Percentiles rank a stretch among this genome's conserved stretches.
Evolutionary conservation across 1,284 basidiomycete species (phyloP).

Genomic region (Sanghuangporus sanghuang): DNA sequence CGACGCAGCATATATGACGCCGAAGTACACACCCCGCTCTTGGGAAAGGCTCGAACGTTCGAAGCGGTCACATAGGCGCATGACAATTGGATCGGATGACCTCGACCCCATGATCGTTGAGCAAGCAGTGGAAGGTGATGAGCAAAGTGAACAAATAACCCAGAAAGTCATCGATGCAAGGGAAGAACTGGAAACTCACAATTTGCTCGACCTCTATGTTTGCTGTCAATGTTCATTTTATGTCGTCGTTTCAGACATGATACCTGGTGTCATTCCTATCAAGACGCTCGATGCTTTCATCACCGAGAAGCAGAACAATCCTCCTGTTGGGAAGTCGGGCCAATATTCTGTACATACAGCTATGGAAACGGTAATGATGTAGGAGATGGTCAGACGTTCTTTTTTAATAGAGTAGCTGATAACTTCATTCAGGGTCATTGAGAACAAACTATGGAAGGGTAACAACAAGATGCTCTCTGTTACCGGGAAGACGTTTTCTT

Average conservation of each 20-base stretch:
- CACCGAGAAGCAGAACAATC: conserved; percentile 39
- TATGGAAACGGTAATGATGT: conserved; percentile 67
- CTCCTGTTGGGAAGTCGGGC: conserved; percentile 34
- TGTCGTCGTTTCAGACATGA: conserved; percentile 59
- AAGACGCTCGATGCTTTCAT: conserved; percentile 43
- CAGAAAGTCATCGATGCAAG: conserved; percentile 27
- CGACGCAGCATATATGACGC: conserved; percentile 56
- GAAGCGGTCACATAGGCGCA: conserved; percentile 45
- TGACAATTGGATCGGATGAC: conserved; percentile 29
- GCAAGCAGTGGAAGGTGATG: conserved; percentile 30
- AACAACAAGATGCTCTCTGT: conserved; percentile 56
- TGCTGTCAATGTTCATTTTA: conserved; percentile 79
- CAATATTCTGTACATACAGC: conserved; percentile 49
- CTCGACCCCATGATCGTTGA: conserved; percentile 8
- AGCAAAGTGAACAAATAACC: conserved; percentile 32
- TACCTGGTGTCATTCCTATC: conserved; percentile 64
- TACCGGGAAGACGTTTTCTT: conserved; percentile 47
- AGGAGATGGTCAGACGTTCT: conserved; percentile 24
- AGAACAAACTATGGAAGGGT: conserved; percentile 69
- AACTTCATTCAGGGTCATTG: conserved; percentile 46
- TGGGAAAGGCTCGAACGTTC: conserved; percentile 47
- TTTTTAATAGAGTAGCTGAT: conserved; percentile 16
- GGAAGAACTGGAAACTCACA: conserved; percentile 42
- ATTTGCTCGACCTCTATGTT: conserved; percentile 66
- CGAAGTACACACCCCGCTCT: conserved; percentile 52